A percentile compares a stretch with the other conserved stretches of the same genome.
These are phyloP conservation scores for Penicillium frequentans DNA, from an alignment of 2,329 filamentous ascomycete genomes.

Conservation along the genomic window DNA sequence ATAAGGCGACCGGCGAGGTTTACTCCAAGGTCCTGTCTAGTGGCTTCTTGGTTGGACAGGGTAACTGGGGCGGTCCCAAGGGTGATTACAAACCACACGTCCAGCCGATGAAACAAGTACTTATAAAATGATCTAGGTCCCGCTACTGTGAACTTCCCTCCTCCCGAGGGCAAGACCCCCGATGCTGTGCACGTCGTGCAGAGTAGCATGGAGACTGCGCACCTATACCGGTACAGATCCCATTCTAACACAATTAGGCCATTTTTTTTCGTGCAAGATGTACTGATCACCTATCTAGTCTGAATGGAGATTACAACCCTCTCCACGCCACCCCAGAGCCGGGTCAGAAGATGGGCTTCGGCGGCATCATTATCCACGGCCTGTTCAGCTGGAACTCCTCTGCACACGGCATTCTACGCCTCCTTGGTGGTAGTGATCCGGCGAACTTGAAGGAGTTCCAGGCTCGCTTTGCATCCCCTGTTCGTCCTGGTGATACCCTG, in stretches of 20 bases:
- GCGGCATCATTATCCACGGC: constrained; percentile 85
- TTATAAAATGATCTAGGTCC: constrained; percentile 46
- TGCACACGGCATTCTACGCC: constrained; percentile 69
- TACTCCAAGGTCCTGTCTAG: constrained; percentile 70
- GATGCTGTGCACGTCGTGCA: constrained; percentile 70
- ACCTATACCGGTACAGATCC: constrained; percentile 63
- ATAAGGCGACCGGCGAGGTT: constrained; percentile 66
- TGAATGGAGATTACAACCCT: constrained; percentile 94
- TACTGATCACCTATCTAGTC: constrained; percentile 43
- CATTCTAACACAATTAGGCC: not conserved
- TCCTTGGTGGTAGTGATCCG: constrained; percentile 73
- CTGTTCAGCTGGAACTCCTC: constrained; percentile 84
- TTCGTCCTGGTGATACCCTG: constrained; percentile 79
- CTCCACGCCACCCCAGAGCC: constrained; percentile 85
- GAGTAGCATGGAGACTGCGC: constrained; percentile 69
- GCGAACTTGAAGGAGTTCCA: constrained; percentile 85
- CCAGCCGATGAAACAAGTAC: not conserved
- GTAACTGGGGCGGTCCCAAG: constrained; percentile 86
- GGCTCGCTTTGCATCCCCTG: constrained; percentile 81
- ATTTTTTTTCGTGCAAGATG: not conserved
- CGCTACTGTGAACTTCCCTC: constrained; percentile 73
- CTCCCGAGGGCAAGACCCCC: constrained; percentile 69
- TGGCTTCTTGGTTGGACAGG: constrained; percentile 77
- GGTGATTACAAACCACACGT: constrained; percentile 49
- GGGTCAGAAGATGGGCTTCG: constrained; percentile 86